Evolutionary conservation across 2,329 filamentous ascomycete genomes (phyloP), one percentile per base, ranked within the genome.

Genomic region (Nothophaeocryptopus gaeumannii): DNA sequence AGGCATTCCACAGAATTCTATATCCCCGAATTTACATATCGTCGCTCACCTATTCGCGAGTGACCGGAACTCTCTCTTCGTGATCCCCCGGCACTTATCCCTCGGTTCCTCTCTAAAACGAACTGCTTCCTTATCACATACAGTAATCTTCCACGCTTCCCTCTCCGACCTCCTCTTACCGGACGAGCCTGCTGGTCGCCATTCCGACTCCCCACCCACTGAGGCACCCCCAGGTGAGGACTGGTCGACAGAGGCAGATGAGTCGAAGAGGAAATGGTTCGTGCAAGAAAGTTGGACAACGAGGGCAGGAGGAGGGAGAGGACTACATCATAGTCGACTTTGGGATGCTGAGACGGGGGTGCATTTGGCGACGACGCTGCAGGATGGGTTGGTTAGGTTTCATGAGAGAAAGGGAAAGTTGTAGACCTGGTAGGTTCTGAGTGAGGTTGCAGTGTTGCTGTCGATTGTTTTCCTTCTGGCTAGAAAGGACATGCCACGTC

Each of bases 361-460:
- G 29, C 26, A 42, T 33, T 14, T 33, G 31, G 39, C 39, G 7
- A 42, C 39, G 39, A 42, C 39, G 39, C 4, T 42, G 20, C 39
- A 31, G 26, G 39, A 42, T 42, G 39, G 39, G 33, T 13, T 42
- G 13, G 26, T 42, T 8, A 42, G 39, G 30, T 43, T 43, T 20
- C 11, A n/a, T 12, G 30, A 34, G 29, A 16, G 40, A 5, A 15
- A 11, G 8, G 40, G 31, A 11, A 42, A 42, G 39, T 26, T 42
- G 20, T 42, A 39, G 36, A 7, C n/a, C n/a, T n/a, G n/a, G n/a
- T n/a, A n/a, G n/a, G n/a, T n/a, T n/a, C n/a, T n/a, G n/a, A n/a
- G n/a, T n/a, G n/a, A n/a, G n/a, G n/a, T n/a, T n/a, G n/a, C n/a
- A n/a, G n/a, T n/a, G n/a, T n/a, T n/a, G n/a, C n/a, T n/a, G n/a